These are phyloP conservation scores for Rubia tinctorum DNA, from an alignment of 305 asterid species.

Conservation along the genomic window DNA sequence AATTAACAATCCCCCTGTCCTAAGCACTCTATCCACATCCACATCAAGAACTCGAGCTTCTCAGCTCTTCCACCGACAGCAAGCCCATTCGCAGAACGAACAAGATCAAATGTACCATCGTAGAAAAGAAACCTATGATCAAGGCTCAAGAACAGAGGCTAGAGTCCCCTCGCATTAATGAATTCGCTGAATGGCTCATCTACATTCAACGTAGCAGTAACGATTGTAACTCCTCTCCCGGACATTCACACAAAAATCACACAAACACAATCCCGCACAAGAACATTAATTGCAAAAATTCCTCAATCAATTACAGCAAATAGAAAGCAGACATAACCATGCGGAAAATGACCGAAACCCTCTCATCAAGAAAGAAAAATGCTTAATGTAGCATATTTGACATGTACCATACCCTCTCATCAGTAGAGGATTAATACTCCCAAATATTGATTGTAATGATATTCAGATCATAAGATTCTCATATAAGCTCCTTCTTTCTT, in stretches of 20 bases:
- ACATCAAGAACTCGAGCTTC: constrained; percentile 88
- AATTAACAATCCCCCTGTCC: constrained; percentile 84
- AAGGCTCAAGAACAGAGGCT: constrained; percentile 76
- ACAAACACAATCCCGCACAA: neutral
- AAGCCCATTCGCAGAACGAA: constrained; percentile 66
- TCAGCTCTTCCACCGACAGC: constrained; percentile 67
- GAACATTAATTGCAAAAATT: constrained; percentile 1
- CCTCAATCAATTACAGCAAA: neutral
- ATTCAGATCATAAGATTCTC: too few species aligned
- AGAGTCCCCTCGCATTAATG: constrained; percentile 85
- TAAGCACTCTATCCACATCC: constrained; percentile 76
- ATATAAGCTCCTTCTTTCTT: too few species aligned
- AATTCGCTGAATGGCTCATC: constrained; percentile 88
- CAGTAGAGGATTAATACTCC: too few species aligned
- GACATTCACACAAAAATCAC: neutral
- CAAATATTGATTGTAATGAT: too few species aligned
- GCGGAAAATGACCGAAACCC: neutral
- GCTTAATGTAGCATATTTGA: too few species aligned
- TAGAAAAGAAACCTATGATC: constrained; percentile 84
- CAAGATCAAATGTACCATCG: constrained; percentile 74
- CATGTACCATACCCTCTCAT: too few species aligned
- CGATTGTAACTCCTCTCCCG: constrained; percentile 47
- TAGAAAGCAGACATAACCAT: neutral
- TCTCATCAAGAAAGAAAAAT: too few species aligned
- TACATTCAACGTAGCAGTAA: constrained; percentile 65